These are phyloP conservation scores for Naegleria lovaniensis DNA, from an alignment of 208 protist species.

Conservation along the genomic window DNA sequence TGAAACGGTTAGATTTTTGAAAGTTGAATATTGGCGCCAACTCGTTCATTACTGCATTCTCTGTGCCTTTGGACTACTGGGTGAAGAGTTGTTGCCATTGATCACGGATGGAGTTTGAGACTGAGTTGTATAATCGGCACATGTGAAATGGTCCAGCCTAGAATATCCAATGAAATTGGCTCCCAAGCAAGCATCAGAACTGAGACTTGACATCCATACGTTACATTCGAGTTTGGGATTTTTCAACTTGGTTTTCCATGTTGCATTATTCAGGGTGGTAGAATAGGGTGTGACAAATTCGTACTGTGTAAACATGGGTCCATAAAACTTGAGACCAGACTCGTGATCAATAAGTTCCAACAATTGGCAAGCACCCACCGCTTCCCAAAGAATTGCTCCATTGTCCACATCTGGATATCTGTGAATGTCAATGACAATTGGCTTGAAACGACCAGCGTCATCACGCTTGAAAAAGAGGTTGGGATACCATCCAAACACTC, in stretches of 20 bases:
- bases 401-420: not conserved
- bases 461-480: not conserved
- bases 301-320: not conserved
- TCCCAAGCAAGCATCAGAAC: not conserved
- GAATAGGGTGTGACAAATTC: not conserved
- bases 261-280: not conserved
- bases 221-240: not conserved
- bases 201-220: not conserved
- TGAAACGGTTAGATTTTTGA: no score
- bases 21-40: no score
- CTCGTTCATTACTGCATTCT: no score
- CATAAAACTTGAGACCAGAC: not conserved
- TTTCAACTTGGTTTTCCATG: not conserved
- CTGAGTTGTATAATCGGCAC: not conserved
- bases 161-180: not conserved
- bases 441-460: not conserved
- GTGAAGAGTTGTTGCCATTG: not conserved
- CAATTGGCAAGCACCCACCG: not conserved
- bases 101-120: not conserved
- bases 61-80: not conserved
- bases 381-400: not conserved
- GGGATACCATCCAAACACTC: not conserved
- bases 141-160: not conserved
- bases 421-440: not conserved
- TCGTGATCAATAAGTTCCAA: not conserved